phyloP scores from a whole-genome alignment of 768 basidiomycete species.

The Pulveroboletus sp. region DNA sequence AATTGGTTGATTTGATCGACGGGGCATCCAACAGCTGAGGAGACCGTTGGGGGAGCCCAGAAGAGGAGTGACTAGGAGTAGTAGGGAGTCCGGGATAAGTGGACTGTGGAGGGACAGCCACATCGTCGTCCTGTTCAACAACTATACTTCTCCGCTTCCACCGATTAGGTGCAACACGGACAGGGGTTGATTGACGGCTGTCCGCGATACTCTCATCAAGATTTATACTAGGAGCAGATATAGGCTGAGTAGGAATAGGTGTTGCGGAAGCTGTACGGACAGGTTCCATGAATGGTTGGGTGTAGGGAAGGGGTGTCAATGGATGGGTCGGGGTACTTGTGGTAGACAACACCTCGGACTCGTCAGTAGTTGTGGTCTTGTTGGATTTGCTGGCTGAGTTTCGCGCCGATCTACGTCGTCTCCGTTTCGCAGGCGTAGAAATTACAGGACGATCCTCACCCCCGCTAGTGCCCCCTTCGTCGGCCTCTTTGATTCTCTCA shows the following conservation, averaged over 20 bases:
- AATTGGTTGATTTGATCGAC: constrained; percentile 43
- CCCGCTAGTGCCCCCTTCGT: constrained; percentile 57
- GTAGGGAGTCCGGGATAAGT: constrained; percentile 38
- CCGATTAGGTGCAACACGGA: constrained; percentile 34
- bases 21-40: constrained; percentile 53
- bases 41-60: constrained; percentile 30
- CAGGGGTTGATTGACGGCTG: constrained; percentile 32
- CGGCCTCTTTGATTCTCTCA: constrained; percentile 55
- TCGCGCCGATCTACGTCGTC: constrained; percentile 49
- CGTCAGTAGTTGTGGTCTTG: constrained; percentile 41
- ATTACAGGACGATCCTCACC: constrained; percentile 47
- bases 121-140: constrained; percentile 67
- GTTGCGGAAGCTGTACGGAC: constrained; percentile 26
- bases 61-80: constrained; percentile 39
- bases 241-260: constrained; percentile 27
- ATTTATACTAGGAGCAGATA: constrained; percentile 24
- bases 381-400: constrained; percentile 37
- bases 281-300: constrained; percentile 26
- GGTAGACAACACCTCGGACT: constrained; percentile 37
- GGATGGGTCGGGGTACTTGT: constrained; percentile 57
- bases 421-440: constrained; percentile 46
- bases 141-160: constrained; percentile 58
- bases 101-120: constrained; percentile 36
- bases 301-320: constrained; percentile 44
- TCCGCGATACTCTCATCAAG: constrained; percentile 27